Evolutionary conservation across 129 eudicot genomes (phyloP).

Genomic region (Helianthus annuus): HanXRQr2.0-SUNRISE NC_035436.2:5886831-5887330

Average conservation of each 20-base stretch:
- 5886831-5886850: no score
- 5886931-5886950: no score
- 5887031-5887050: no score
- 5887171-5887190: neutral
- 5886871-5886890: no score
- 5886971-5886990: no score
- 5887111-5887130: neutral
- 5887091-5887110: neutral
- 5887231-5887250: conserved; percentile 55
- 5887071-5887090: neutral
- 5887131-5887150: conserved; percentile 22
- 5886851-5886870: no score
- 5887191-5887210: conserved; percentile 51
- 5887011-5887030: no score
- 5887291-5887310: neutral
- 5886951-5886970: no score
- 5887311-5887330: conserved; percentile 74
- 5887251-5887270: conserved; percentile 20
- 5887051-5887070: neutral
- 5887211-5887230: conserved; percentile 94
- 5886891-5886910: no score
- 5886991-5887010: no score
- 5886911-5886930: no score
- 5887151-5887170: neutral
- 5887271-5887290: conserved; percentile 10